Evolutionary conservation across 495 filamentous ascomycete genomes (phyloP), one percentile per base, ranked within the genome.

Genomic region (Neurospora cerealis): DNA sequence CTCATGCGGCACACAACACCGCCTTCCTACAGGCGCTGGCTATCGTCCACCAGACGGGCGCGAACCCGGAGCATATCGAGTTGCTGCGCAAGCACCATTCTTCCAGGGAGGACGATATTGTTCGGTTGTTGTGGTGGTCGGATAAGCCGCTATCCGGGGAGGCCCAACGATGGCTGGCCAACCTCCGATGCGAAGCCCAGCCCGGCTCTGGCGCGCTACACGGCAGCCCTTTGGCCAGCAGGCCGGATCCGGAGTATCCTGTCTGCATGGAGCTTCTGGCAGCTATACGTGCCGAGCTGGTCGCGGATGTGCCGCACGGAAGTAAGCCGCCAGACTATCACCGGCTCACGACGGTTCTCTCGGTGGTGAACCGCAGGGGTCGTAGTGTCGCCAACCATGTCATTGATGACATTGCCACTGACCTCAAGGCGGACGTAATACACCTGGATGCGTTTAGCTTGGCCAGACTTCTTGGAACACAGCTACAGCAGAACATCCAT

Each of bases 381-480:
- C 76, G 72, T 34, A 76, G 73, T 5, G 73, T 83, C 2, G 74
- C 84, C 19, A 73, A 74, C 37, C 74, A 77, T 19, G 74, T 86
- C 15, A 70, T 86, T 10, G 73, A 80, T 17, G 77, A 85, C 32
- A 81, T 93, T 39, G 91, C 93, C 2, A 78, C 82, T 13, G 84
- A 88, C 21, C 73, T 91, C 15, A 82, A 84, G 40, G 90, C 94
- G n/a, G 93, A 98, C 80, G 78, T 98, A 6, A 83, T 99, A 41
- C 87, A 88, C 32, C 81, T 99, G 17, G 89, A 92, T 80, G 90
- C 94, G 17, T 90, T 92, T 74, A 93, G 94, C 79, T 86, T 99
- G 75, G 92, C 93, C 17, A 86, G 94, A 72, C 84, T 98, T 48
- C 87, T 92, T 48, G 92, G 90, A 38, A 87, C 91, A 75, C 93